phyloP scores from a whole-genome alignment of 305 asterid genomes.

The Andrographis paniculata region DNA sequence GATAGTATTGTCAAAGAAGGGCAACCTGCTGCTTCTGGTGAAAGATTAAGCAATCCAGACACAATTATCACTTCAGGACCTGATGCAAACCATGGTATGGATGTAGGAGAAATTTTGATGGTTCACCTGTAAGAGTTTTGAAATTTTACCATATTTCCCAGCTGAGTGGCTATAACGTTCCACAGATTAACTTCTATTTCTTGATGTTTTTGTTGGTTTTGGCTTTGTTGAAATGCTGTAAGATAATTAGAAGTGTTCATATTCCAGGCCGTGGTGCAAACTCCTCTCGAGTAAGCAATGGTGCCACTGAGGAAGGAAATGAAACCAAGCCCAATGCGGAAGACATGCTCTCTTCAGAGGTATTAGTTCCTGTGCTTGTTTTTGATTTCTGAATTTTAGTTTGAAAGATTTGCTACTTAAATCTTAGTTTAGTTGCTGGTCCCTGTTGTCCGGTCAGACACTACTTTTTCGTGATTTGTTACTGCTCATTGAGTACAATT shows the following conservation, averaged over 20 bases:
- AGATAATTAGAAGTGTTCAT: neutral
- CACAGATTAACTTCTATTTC: neutral
- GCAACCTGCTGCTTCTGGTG: constrained; percentile 39
- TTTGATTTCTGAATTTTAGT: neutral
- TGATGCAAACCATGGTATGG: constrained; percentile 43
- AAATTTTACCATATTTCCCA: too few relatives aligned
- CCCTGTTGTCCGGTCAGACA: neutral
- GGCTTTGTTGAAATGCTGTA: neutral
- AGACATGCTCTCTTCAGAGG: constrained; percentile 39
- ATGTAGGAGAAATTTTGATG: constrained; percentile 18
- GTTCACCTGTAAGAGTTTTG: too few relatives aligned
- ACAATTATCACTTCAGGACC: constrained; percentile 32
- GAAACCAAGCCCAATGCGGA: neutral
- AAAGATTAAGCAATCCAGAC: constrained; percentile 38
- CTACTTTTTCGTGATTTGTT: constrained; percentile 1
- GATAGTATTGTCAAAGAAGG: constrained; percentile 38
- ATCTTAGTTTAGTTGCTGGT: constrained; percentile 5
- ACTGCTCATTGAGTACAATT: constrained; percentile 2
- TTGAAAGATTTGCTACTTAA: too few relatives aligned
- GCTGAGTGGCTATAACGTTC: too few relatives aligned
- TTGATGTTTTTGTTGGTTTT: neutral
- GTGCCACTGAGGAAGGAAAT: neutral
- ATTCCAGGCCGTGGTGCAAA: neutral
- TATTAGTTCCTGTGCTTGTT: constrained; percentile 15
- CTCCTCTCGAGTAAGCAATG: neutral